Evolutionary conservation across 2,329 filamentous ascomycete genomes (phyloP), one percentile per base, ranked within the genome.

Genomic region (Bretziella fagacearum): DNA sequence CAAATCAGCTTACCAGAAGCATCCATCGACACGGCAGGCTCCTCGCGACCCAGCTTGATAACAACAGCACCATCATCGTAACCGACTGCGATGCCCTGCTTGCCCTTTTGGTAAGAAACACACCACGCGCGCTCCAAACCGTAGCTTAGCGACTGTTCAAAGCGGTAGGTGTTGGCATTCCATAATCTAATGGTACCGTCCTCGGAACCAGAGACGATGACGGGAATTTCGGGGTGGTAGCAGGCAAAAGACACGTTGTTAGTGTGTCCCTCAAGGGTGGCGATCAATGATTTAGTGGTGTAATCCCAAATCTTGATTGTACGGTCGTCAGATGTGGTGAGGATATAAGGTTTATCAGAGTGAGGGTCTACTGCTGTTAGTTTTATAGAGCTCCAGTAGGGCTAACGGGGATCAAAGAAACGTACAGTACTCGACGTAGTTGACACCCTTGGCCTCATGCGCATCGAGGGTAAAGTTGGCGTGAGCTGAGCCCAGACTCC

Each of bases 271-370:
- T 98, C 91, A 41, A 98, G 72, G 2, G 89, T 96, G 25, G 91
- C 91, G 59, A 96, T 95, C 54, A 96, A 70, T 10, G 86, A 91
- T 66, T 98, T 98, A 42, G 87, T 96, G 10, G 89, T 96, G 69
- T 98, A 96, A 61, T 98, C 91, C 89, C 91, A 98, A 47, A 98
- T 77, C 70, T 96, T 96, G 56, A 96, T 85, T 1, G 89, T 96
- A 57, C 84, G 79, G 63, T 96, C 91, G 61, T 98, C 91, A 6
- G 86, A 94, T 11, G 89, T 95, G 20, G 91, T 98, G 53, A 98
- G 79, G 39, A 98, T 79, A 59, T 98, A 96, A 22, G 78, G 78
- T 62, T 81, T 81, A 59, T 81, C 78, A 55, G 76, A 78, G 57
- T 80, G 77, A 8, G 77, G 77, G 58, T 81, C 49, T 51, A 18